Evolutionary conservation across 176 grass and related monocot species (phyloP).

Genomic region (Aegilops longissima): DNA sequence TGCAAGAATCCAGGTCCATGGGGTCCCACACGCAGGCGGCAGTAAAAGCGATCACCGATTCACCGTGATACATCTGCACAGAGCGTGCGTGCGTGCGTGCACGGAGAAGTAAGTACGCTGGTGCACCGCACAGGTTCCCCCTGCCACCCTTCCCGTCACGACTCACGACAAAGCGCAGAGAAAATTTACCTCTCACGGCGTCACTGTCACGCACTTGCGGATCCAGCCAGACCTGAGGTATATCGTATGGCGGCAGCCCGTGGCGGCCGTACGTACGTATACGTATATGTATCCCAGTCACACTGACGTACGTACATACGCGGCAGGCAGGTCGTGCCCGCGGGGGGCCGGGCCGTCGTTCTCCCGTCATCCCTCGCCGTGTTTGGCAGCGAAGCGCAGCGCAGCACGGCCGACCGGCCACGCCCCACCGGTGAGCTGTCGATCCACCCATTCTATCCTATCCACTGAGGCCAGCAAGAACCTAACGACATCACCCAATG

Average conservation of each 20-base stretch:
- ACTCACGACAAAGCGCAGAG: not conserved
- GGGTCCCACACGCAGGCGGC: not conserved
- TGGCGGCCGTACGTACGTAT: not conserved
- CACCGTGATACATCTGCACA: not conserved
- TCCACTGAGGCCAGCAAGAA: too few species aligned
- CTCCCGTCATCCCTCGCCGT: not conserved
- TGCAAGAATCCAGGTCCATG: not conserved
- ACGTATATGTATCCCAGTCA: not conserved
- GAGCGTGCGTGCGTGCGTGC: not conserved
- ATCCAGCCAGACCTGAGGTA: not conserved
- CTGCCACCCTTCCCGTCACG: not conserved
- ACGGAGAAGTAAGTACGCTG: not conserved
- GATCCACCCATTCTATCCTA: not conserved
- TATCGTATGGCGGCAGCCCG: not conserved
- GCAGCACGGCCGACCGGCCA: not conserved
- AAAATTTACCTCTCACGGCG: not conserved
- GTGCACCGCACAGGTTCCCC: not conserved
- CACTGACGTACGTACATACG: not conserved
- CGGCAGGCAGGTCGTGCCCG: not conserved
- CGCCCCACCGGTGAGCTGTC: slow-evolving; percentile 26
- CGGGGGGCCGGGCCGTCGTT: not conserved
- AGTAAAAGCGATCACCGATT: slow-evolving; percentile 33
- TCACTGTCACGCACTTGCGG: not conserved
- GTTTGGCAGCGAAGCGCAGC: not conserved
- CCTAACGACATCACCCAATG: not conserved